These are phyloP conservation scores for Trichophyton schoenleinii DNA, from an alignment of 2,329 filamentous ascomycete genomes.

Conservation along the genomic window DNA sequence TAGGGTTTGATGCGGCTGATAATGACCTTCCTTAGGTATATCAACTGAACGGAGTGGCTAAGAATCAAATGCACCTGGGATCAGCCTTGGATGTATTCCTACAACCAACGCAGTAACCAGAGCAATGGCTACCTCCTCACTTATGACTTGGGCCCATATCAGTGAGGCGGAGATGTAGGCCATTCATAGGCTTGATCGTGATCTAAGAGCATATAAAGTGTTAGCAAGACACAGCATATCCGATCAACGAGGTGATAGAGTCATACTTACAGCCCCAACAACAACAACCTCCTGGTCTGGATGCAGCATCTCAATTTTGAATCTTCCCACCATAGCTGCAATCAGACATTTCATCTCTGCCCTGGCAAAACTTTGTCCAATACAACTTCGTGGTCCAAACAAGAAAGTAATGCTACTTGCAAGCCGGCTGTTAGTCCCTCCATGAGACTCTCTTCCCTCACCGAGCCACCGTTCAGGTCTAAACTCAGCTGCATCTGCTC, in stretches of 20 bases:
- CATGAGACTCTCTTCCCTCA: slow-evolving; percentile 44
- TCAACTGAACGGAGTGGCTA: too few relatives aligned
- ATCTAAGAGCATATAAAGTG: neutral
- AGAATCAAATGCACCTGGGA: too few relatives aligned
- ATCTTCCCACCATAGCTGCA: slow-evolving; percentile 27
- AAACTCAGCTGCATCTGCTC: slow-evolving; percentile 57
- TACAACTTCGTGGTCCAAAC: slow-evolving; percentile 28
- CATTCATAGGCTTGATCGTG: neutral
- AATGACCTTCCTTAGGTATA: too few relatives aligned
- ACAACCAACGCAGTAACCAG: neutral
- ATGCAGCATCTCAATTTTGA: slow-evolving; percentile 16
- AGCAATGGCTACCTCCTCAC: neutral
- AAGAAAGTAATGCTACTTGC: slow-evolving; percentile 30
- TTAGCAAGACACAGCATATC: neutral
- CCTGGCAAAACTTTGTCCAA: slow-evolving; percentile 33
- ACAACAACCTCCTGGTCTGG: slow-evolving; percentile 26
- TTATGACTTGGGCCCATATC: neutral
- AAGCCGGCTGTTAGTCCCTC: slow-evolving; percentile 28
- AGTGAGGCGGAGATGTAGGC: neutral
- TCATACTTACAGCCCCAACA: slow-evolving; percentile 22
- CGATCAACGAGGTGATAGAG: too few relatives aligned
- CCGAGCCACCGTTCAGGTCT: slow-evolving; percentile 64
- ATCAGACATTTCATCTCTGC: slow-evolving; percentile 30
- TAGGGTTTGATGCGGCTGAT: too few relatives aligned
- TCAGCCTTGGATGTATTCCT: too few relatives aligned